Base-by-base conservation (phyloP, 2,329 filamentous ascomycete genomes). In the Ophidiomyces ophidiicola region DNA sequence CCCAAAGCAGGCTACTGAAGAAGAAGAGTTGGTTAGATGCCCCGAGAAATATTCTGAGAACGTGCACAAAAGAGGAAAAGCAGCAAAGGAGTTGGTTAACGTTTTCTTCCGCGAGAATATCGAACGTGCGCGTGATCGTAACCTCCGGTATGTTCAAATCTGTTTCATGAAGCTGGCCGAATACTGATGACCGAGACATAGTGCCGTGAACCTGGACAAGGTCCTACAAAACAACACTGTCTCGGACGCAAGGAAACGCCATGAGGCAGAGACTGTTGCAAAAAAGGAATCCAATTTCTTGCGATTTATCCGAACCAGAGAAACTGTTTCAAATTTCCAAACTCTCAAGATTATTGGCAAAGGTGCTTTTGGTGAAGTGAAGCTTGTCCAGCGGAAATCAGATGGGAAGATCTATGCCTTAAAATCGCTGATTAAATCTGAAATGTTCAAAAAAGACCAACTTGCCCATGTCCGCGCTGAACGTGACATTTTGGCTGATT, bases 361-460 rank as follows among this genome's bases (percentile, higher is more conserved):
- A 71, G 90, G 90, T 63, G 90, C 90, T 10, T 98, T 98, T 56
- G 90, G 90, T 59, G 90, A 98, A 63, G 90, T 98, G 53, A 93
- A 94, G 66, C 72, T 98, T 46, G 90, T 98, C 43, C 87, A 94
- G 67, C 84, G 93, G 67, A 94, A 87, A 71, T 78, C 83, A 38
- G 90, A 96, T 55, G 85, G 84, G 63, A 94, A 94, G 64, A 87
- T 98, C 48, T 98, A 96, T 54, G 90, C 90, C 44, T 81, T 98
- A 70, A 98, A 98, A 69, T 96, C 88, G 32, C 71, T 98, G 50
- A 85, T 98, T 63, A 98, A 98, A 71, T 86, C 85, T 34, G 90
- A 98, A 64, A 98, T 98, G 90, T 94, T 94, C 69, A 94, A 94
- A 68, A 94, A 94, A 64, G 90, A 98, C 57, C 90, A 98, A 62